Evolutionary conservation across 306 rosid species (phyloP).

Genomic region (Notholithocarpus densiflorus): DNA sequence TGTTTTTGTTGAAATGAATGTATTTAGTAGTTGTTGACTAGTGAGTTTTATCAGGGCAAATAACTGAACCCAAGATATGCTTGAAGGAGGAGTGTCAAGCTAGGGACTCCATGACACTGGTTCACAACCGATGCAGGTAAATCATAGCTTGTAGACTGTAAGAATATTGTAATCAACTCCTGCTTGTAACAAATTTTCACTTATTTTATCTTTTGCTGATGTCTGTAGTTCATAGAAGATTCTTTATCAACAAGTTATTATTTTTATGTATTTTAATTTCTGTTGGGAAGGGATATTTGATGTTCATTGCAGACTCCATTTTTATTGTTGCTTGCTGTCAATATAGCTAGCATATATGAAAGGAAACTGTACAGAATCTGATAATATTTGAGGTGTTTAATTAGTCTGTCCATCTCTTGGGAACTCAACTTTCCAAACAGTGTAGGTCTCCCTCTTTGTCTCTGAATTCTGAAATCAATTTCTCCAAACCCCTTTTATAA

Average conservation of each 20-base stretch:
- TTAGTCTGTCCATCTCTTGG: neutral
- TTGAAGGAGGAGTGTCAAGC: constrained; percentile 92
- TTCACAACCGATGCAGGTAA: constrained; percentile 97
- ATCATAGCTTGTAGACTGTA: neutral
- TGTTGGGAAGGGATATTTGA: no score
- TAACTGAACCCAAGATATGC: constrained; percentile 70
- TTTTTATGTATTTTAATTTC: neutral
- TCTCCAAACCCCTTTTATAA: neutral
- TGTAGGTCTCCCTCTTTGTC: neutral
- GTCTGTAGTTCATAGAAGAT: neutral
- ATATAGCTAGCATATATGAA: neutral
- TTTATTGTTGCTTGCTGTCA: neutral
- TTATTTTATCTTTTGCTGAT: neutral
- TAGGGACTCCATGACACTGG: constrained; percentile 81
- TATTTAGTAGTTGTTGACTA: constrained; percentile 11
- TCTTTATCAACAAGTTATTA: neutral
- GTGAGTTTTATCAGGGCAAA: constrained; percentile 49
- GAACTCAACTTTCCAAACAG: neutral
- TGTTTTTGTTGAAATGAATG: neutral
- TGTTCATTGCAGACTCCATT: neutral
- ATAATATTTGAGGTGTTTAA: neutral
- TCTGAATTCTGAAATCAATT: neutral
- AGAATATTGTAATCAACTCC: no score
- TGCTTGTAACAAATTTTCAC: neutral
- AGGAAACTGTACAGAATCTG: neutral